Conservation (phyloP, 768 basidiomycete species). For the Pulveroboletus sp. region DNA sequence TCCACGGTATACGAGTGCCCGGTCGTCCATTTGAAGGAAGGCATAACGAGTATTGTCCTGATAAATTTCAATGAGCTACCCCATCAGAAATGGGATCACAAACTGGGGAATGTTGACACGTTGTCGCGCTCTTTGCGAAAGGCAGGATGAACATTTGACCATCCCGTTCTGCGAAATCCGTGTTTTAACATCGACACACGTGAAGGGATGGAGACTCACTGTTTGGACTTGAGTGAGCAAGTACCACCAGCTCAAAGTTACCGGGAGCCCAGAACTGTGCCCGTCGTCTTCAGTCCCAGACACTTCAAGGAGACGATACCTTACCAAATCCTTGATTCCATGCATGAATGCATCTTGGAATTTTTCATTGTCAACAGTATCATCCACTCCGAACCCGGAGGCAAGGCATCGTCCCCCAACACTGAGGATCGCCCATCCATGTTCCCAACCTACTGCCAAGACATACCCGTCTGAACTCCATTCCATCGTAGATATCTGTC, state of each 20-base stretch:
- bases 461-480: constrained; percentile 98
- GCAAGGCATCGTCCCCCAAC: constrained; percentile 85
- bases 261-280: constrained; percentile 89
- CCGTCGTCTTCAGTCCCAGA: constrained; percentile 2
- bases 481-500: constrained; percentile 64
- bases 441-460: constrained; percentile 86
- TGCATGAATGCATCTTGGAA: constrained; percentile 86
- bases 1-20: constrained; percentile 88
- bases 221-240: constrained; percentile 52
- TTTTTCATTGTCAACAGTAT: constrained; percentile 48
- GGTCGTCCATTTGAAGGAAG: constrained; percentile 93
- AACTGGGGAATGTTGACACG: constrained; percentile 88
- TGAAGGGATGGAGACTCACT: constrained; percentile 36
- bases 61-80: constrained; percentile 3
- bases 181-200: neutral
- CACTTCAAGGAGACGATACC: constrained; percentile 15
- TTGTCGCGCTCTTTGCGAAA: constrained; percentile 92
- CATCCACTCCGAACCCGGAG: constrained; percentile 69
- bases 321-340: constrained; percentile 70
- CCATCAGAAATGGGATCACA: constrained; percentile 24
- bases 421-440: constrained; percentile 89
- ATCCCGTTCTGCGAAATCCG: constrained; percentile 41
- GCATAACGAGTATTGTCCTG: constrained; percentile 96
- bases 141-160: constrained; percentile 82
- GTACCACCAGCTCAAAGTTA: constrained; percentile 81